Conservation (phyloP, 257 asterid species). For the Osmanthus fragrans region DNA sequence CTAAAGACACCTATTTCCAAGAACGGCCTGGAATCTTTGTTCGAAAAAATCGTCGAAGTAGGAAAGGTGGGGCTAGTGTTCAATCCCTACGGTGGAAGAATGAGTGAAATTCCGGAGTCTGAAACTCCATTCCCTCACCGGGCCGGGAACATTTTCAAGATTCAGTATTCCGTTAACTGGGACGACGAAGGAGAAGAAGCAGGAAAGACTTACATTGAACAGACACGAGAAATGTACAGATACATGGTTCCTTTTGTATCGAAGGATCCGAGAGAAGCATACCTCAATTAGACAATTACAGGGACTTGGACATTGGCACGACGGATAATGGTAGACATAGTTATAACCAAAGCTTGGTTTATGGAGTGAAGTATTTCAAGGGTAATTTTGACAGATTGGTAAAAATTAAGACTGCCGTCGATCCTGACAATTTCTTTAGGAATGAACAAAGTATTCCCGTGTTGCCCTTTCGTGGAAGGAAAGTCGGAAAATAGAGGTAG, state of each 20-base stretch:
- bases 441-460: constrained; percentile 40
- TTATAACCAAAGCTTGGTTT: constrained; percentile 33
- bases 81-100: constrained; percentile 47
- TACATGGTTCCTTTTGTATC: constrained; percentile 42
- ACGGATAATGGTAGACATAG: constrained; percentile 27
- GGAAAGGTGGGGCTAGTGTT: constrained; percentile 36
- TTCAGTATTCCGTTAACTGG: constrained; percentile 49
- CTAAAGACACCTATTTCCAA: constrained; percentile 29
- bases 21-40: constrained; percentile 20
- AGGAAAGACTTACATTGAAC: constrained; percentile 6
- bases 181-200: constrained; percentile 20
- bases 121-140: constrained; percentile 51
- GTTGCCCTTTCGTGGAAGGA: constrained; percentile 8
- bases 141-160: constrained; percentile 39
- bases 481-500: not conserved
- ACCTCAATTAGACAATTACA: constrained; percentile 42
- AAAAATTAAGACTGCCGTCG: constrained; percentile 29
- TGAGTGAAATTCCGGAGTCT: constrained; percentile 21
- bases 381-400: constrained; percentile 40
- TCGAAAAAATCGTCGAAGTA: constrained; percentile 29
- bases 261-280: constrained; percentile 42
- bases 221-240: constrained; percentile 26
- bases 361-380: constrained; percentile 38
- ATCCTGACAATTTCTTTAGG: constrained; percentile 37
- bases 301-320: constrained; percentile 47